Evolutionary conservation across 2,329 filamentous ascomycete genomes (phyloP).

Genomic region (Cladosporium sp.): DNA sequence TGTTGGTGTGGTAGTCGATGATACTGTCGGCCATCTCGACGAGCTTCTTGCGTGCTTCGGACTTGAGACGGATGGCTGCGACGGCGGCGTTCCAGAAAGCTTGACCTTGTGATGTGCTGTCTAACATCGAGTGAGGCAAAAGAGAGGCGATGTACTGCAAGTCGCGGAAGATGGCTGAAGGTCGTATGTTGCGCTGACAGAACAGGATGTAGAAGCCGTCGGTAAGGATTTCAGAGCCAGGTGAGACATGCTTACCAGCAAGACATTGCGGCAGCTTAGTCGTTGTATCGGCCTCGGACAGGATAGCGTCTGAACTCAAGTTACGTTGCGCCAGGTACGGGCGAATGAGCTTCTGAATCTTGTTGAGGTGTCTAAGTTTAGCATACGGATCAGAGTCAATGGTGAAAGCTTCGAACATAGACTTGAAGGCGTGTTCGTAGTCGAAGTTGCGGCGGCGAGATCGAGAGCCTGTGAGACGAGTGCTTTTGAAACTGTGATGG

Average conservation of each 20-base stretch:
- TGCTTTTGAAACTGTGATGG: not conserved
- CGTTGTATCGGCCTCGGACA: not conserved
- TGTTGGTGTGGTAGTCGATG: conserved; percentile 67
- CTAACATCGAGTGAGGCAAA: conserved; percentile 57
- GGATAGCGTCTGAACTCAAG: not conserved
- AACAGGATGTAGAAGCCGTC: conserved; percentile 41
- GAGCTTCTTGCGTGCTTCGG: conserved; percentile 82
- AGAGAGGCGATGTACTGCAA: conserved; percentile 61
- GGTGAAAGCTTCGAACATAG: conserved; percentile 80
- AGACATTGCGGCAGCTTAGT: not conserved
- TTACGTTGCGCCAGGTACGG: conserved; percentile 26
- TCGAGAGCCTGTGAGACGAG: not conserved
- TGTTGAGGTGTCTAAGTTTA: conserved; percentile 80
- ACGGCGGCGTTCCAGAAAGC: conserved; percentile 90
- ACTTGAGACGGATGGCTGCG: conserved; percentile 83
- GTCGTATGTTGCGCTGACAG: conserved; percentile 46
- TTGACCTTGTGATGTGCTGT: conserved; percentile 63
- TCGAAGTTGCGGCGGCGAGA: conserved; percentile 27
- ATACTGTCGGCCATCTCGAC: conserved; percentile 72
- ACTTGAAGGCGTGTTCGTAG: conserved; percentile 76
- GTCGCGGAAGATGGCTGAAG: conserved; percentile 50
- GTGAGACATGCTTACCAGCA: not conserved
- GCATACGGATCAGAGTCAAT: conserved; percentile 83
- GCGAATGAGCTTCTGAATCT: conserved; percentile 69
- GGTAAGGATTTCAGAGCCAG: not conserved